These are phyloP conservation scores for Podila clonocystis DNA, from an alignment of 192 early-diverging fungal species.

Conservation along the genomic window DNA sequence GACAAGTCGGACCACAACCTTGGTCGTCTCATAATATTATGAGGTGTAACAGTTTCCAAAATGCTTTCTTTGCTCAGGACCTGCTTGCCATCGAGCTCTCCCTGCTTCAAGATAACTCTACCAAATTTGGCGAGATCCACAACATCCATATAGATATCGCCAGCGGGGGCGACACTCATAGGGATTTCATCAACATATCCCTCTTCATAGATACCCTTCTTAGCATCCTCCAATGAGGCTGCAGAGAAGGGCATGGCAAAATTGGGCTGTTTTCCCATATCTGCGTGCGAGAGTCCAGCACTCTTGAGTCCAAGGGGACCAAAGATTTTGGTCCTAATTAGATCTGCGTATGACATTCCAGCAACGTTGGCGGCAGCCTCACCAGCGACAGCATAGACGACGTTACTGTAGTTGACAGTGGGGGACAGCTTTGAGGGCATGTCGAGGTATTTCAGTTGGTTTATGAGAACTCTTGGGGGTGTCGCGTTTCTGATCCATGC, in stretches of 20 bases:
- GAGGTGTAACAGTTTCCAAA: background rate
- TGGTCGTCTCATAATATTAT: background rate
- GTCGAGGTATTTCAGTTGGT: background rate
- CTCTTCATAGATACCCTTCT: background rate
- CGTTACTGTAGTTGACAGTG: background rate
- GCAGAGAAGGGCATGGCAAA: conserved; percentile 1
- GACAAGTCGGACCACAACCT: background rate
- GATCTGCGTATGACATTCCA: background rate
- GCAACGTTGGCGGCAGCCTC: conserved; percentile 11
- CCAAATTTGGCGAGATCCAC: background rate
- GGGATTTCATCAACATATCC: background rate
- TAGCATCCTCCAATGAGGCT: background rate
- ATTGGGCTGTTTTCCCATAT: background rate
- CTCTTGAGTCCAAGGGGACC: background rate
- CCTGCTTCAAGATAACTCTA: background rate
- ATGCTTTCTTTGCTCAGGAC: conserved; percentile 4
- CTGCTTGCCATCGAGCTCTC: conserved; percentile 3
- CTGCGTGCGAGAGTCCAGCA: background rate
- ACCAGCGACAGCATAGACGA: background rate
- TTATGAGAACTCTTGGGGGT: too few species aligned
- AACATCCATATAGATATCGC: background rate
- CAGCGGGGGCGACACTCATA: background rate
- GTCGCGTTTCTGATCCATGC: too few species aligned
- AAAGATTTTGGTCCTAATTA: background rate
- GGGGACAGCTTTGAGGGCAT: background rate